Conservation (phyloP, 495 filamentous ascomycete genomes). For the Parachaetomium inaequale region DNA sequence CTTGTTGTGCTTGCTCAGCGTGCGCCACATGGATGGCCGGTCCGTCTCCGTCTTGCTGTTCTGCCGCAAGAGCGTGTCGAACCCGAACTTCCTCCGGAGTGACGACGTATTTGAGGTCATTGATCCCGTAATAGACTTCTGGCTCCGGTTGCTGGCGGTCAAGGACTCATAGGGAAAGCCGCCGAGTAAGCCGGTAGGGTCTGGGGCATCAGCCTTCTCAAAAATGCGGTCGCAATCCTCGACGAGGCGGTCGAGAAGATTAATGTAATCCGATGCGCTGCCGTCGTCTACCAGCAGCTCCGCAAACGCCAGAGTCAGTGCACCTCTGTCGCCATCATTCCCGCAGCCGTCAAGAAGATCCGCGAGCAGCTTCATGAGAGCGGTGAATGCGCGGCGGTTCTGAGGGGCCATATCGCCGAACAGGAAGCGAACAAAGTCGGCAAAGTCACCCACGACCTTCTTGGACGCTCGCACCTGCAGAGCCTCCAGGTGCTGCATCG, state of each 20-base stretch:
- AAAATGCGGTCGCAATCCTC: slow-evolving; percentile 90
- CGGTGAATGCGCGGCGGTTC: slow-evolving; percentile 82
- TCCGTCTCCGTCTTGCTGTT: slow-evolving; percentile 71
- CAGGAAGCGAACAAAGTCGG: slow-evolving; percentile 73
- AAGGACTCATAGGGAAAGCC: slow-evolving; percentile 45
- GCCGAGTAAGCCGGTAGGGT: slow-evolving; percentile 37
- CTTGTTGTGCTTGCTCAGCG: slow-evolving; percentile 76
- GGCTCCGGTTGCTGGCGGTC: slow-evolving; percentile 40
- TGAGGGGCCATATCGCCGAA: slow-evolving; percentile 83
- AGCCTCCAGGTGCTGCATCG: slow-evolving; percentile 56
- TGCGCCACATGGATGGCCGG: slow-evolving; percentile 77
- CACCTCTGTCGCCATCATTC: slow-evolving; percentile 89
- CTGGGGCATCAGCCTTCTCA: slow-evolving; percentile 55
- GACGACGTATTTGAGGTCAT: slow-evolving; percentile 71
- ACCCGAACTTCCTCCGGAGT: slow-evolving; percentile 75
- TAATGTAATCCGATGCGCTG: slow-evolving; percentile 78
- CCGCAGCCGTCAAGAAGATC: slow-evolving; percentile 91
- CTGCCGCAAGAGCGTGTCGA: slow-evolving; percentile 68
- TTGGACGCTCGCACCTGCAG: slow-evolving; percentile 74
- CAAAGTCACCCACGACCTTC: slow-evolving; percentile 73
- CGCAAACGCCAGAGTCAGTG: slow-evolving; percentile 84
- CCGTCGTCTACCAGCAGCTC: slow-evolving; percentile 79
- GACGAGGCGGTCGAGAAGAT: slow-evolving; percentile 84
- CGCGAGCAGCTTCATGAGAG: slow-evolving; percentile 77
- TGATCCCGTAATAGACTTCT: slow-evolving; percentile 49